Evolutionary conservation across 176 grass and related monocot genomes (phyloP).

Genomic region (Juncus inflexus): DNA sequence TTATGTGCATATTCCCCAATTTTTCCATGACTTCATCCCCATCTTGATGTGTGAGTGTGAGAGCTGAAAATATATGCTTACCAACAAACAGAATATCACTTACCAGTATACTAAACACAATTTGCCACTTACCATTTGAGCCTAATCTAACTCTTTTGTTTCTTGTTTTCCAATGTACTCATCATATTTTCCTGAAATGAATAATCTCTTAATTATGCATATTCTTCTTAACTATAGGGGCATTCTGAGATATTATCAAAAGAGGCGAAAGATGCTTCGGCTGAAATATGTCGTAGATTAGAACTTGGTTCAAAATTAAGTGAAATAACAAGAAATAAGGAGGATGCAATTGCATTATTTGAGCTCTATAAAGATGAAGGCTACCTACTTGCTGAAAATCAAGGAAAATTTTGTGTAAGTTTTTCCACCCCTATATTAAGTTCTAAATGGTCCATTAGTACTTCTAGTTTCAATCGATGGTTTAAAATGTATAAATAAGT

Average conservation of each 20-base stretch:
- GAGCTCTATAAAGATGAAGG: conserved; percentile 80
- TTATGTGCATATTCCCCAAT: too few species aligned
- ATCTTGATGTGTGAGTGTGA: not conserved
- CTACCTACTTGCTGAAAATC: conserved; percentile 60
- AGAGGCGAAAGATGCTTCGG: conserved; percentile 84
- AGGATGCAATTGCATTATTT: conserved; percentile 74
- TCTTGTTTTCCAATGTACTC: not conserved
- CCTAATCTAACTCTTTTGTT: conserved; percentile 2
- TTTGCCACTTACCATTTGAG: not conserved
- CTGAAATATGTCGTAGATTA: conserved; percentile 53
- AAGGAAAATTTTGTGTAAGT: conserved; percentile 79
- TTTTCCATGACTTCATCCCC: not conserved
- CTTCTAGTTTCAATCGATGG: too few species aligned
- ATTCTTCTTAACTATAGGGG: conserved; percentile 9
- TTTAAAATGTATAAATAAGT: too few species aligned
- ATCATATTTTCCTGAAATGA: not conserved
- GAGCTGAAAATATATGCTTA: not conserved
- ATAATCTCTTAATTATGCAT: not conserved
- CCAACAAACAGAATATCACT: not conserved
- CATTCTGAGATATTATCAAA: conserved; percentile 57
- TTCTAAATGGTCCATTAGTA: too few species aligned
- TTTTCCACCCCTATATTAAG: not conserved
- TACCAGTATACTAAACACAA: not conserved
- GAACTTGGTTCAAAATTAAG: conserved; percentile 83
- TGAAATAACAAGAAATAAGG: conserved; percentile 59